Evolutionary conservation across 2,329 filamentous ascomycete species (phyloP).

Genomic region (Clarireedia monteithiana): DNA sequence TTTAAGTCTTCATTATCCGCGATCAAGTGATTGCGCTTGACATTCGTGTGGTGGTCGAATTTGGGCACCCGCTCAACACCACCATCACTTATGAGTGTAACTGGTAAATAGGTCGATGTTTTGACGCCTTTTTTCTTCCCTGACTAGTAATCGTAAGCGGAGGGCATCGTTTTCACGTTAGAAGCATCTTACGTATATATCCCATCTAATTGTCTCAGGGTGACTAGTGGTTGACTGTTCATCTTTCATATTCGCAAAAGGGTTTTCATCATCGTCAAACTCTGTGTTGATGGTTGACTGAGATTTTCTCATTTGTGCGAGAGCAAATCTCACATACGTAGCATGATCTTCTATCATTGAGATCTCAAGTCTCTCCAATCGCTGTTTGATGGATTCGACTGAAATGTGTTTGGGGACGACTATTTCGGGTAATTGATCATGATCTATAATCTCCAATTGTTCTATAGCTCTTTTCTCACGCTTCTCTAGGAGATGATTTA

Average conservation of each 20-base stretch:
- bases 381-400: background rate
- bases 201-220: background rate
- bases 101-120: slow-evolving; percentile 7
- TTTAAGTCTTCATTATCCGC: slow-evolving; percentile 23
- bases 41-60: slow-evolving; percentile 19
- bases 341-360: background rate
- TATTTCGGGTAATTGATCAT: no score
- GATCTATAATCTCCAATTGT: no score
- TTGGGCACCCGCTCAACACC: slow-evolving; percentile 18
- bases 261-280: slow-evolving; percentile 15
- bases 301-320: background rate
- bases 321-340: background rate
- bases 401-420: background rate
- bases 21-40: slow-evolving; percentile 21
- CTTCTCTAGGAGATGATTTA: no score
- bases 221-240: background rate
- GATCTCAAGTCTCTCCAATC: background rate
- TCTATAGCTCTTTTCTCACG: no score
- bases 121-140: slow-evolving; percentile 13
- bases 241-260: slow-evolving; percentile 16
- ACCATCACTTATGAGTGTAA: slow-evolving; percentile 8
- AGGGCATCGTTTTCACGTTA: slow-evolving; percentile 10
- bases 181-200: slow-evolving; percentile 2
- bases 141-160: slow-evolving; percentile 11
- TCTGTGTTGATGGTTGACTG: background rate